Conservation (phyloP, 2,329 filamentous ascomycete genomes). For the Intubia oerlemansii region DNA sequence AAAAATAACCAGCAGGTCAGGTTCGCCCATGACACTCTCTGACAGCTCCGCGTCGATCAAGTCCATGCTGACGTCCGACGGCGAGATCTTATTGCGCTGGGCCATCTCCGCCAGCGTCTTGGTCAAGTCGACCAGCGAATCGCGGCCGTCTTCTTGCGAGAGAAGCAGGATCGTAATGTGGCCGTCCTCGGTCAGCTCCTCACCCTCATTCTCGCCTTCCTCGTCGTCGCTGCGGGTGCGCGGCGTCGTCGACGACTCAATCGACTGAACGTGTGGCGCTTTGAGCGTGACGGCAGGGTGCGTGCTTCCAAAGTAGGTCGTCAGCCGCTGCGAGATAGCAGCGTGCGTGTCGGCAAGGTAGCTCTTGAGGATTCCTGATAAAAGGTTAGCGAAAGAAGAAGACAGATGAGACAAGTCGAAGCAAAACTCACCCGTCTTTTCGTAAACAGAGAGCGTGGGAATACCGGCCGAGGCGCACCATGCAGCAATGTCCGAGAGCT, state of each 20-base stretch:
- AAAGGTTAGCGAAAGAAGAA: neutral
- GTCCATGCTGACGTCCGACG: slow-evolving; percentile 64
- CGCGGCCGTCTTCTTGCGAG: slow-evolving; percentile 71
- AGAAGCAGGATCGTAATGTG: slow-evolving; percentile 50
- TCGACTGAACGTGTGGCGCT: slow-evolving; percentile 46
- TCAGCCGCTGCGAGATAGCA: slow-evolving; percentile 57
- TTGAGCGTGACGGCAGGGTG: slow-evolving; percentile 52
- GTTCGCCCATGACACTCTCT: slow-evolving; percentile 63
- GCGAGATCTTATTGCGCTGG: slow-evolving; percentile 63
- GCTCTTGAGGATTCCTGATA: slow-evolving; percentile 62
- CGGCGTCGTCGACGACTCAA: slow-evolving; percentile 22
- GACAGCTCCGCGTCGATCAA: slow-evolving; percentile 77
- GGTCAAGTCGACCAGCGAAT: slow-evolving; percentile 87
- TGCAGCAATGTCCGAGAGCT: slow-evolving; percentile 76
- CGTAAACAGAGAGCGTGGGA: slow-evolving; percentile 72
- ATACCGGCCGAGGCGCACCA: slow-evolving; percentile 89
- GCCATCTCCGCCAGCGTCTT: slow-evolving; percentile 91
- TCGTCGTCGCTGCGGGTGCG: slow-evolving; percentile 12
- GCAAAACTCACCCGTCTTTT: slow-evolving; percentile 59
- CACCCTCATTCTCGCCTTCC: too few species aligned
- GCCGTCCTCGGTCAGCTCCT: slow-evolving; percentile 15
- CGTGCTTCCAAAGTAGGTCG: slow-evolving; percentile 65
- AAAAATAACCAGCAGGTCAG: slow-evolving; percentile 77
- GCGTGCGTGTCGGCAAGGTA: slow-evolving; percentile 73
- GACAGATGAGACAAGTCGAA: too few species aligned